A percentile compares a stretch with the other conserved stretches of the same genome.
These are phyloP conservation scores for Begonia loranthoides DNA, from an alignment of 306 rosid genomes.

Conservation along the genomic window DNA sequence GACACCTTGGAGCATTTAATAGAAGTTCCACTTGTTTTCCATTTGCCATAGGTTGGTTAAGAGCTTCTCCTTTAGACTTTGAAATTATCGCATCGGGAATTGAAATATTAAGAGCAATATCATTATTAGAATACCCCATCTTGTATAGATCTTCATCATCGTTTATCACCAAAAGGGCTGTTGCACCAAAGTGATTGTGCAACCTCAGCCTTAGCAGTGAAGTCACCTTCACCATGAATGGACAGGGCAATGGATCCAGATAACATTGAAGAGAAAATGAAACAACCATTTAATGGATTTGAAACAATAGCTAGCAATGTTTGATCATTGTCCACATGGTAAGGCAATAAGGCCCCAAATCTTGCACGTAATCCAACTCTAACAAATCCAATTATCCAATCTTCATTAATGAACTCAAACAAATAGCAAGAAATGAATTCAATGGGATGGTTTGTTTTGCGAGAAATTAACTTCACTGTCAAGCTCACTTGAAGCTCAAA, in stretches of 20 bases:
- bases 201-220: constrained; percentile 43
- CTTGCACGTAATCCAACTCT: constrained; percentile 41
- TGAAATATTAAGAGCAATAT: constrained; percentile 26
- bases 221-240: constrained; percentile 75
- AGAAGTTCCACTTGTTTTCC: constrained; percentile 63
- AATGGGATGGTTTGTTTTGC: no score
- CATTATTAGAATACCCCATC: constrained; percentile 48
- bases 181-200: constrained; percentile 68
- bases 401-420: constrained; percentile 50
- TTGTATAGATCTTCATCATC: constrained; percentile 41
- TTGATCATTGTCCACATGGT: constrained; percentile 12
- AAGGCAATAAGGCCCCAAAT: constrained; percentile 59
- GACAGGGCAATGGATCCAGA: constrained; percentile 58
- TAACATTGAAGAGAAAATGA: constrained; percentile 41
- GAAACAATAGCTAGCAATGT: constrained; percentile 32
- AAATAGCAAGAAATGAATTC: no score
- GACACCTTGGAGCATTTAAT: constrained; percentile 72
- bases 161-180: constrained; percentile 47
- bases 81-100: constrained; percentile 62
- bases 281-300: constrained; percentile 55
- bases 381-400: constrained; percentile 45
- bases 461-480: no score
- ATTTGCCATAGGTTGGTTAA: constrained; percentile 24
- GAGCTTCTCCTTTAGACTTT: constrained; percentile 40
- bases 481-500: no score